These are phyloP conservation scores for Colletotrichum euphorbiae DNA, from an alignment of 2,329 filamentous ascomycete genomes.

Conservation along the genomic window DNA sequence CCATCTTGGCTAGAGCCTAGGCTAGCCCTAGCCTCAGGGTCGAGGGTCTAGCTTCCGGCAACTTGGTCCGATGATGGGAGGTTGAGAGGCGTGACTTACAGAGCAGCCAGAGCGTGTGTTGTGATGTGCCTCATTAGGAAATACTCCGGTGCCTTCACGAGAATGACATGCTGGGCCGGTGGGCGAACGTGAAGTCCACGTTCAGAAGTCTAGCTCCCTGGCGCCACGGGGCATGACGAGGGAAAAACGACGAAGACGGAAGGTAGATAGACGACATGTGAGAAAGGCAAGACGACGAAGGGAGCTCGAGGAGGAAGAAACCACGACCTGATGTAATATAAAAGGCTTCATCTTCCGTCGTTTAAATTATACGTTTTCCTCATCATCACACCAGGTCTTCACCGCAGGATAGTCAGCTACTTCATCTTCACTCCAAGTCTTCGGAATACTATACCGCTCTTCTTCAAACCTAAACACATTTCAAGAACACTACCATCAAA, in stretches of 20 bases:
- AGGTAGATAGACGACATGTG: neutral
- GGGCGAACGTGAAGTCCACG: constrained; percentile 19
- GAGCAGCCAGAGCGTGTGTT: neutral
- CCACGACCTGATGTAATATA: constrained; percentile 24
- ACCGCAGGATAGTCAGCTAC: constrained; percentile 39
- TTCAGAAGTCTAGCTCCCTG: constrained; percentile 4
- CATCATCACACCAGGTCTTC: constrained; percentile 29
- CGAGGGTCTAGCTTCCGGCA: constrained; percentile 11
- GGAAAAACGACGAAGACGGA: constrained; percentile 25
- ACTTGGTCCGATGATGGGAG: neutral
- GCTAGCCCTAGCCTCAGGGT: constrained; percentile 25
- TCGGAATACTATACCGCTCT: neutral
- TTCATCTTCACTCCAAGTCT: constrained; percentile 24
- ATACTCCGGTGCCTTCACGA: constrained; percentile 12
- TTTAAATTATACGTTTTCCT: neutral
- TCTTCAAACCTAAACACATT: constrained; percentile 3
- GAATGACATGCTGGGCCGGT: neutral
- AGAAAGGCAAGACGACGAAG: neutral
- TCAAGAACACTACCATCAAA: constrained; percentile 16
- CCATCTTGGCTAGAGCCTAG: constrained; percentile 26
- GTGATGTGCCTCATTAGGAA: constrained; percentile 13
- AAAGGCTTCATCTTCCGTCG: constrained; percentile 21
- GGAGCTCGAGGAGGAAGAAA: neutral
- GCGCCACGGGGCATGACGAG: constrained; percentile 6
- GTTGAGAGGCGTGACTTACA: neutral